phyloP scores from a whole-genome alignment of 2,329 filamentous ascomycete genomes.

The Xenosphaeropsis pyriputrescens region DNA sequence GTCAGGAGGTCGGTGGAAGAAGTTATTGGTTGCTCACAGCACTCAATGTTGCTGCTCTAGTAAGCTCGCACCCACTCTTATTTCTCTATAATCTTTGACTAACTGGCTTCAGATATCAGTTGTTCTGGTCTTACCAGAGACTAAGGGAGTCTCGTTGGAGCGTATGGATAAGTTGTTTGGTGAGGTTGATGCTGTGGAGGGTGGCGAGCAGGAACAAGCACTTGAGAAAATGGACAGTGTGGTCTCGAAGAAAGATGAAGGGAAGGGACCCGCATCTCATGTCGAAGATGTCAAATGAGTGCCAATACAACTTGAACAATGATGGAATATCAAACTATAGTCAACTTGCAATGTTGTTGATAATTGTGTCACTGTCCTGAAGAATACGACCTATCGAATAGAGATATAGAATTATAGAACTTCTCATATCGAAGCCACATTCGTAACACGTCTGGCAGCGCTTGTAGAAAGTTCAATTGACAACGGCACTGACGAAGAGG shows the following conservation, averaged over 20 bases:
- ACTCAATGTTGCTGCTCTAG: constrained; percentile 21
- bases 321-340: too few species aligned
- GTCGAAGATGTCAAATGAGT: too few species aligned
- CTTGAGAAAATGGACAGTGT: constrained; percentile 1
- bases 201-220: constrained; percentile 18
- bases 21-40: constrained; percentile 24
- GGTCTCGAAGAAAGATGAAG: background rate
- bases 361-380: too few species aligned
- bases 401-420: too few species aligned
- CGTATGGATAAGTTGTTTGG: constrained; percentile 10
- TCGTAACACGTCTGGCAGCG: too few species aligned
- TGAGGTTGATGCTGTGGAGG: constrained; percentile 21
- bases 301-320: too few species aligned
- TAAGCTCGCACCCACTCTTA: constrained; percentile 2
- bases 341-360: too few species aligned
- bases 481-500: too few species aligned
- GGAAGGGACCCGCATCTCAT: too few species aligned
- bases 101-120: constrained; percentile 14
- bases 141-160: constrained; percentile 3
- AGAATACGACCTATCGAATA: too few species aligned
- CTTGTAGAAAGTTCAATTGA: too few species aligned
- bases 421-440: too few species aligned
- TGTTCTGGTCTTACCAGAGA: constrained; percentile 13
- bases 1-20: constrained; percentile 19
- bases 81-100: background rate